A percentile compares a stretch with the other conserved stretches of the same genome.
These are phyloP conservation scores for Cinnamomum chago DNA, from an alignment of 164 flowering plant genomes.

Conservation along the genomic window DNA sequence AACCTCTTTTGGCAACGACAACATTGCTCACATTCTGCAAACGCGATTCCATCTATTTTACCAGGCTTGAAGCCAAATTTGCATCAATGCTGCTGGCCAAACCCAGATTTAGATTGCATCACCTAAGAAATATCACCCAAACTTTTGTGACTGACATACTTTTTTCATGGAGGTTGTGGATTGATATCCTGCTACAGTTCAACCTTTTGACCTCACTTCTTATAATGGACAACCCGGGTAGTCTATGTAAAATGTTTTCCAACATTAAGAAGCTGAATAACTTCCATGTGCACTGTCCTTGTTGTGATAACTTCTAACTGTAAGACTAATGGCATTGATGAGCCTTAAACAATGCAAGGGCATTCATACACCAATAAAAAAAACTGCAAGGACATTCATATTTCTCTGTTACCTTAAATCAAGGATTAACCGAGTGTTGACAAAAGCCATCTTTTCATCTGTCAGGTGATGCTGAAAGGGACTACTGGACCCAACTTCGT, in stretches of 20 bases:
- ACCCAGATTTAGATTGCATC: too few species aligned
- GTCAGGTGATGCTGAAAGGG: slow-evolving; percentile 14
- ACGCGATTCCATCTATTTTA: neutral
- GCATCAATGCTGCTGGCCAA: too few species aligned
- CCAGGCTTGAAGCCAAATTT: neutral
- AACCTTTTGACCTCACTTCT: too few species aligned
- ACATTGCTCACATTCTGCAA: neutral
- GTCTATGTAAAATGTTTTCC: neutral
- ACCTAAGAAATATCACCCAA: too few species aligned
- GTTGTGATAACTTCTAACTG: neutral
- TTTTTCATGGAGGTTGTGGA: too few species aligned
- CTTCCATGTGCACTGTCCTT: neutral
- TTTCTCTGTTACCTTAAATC: neutral
- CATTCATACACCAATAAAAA: neutral
- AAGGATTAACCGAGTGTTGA: neutral
- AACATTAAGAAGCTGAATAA: neutral
- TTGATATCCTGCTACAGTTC: too few species aligned
- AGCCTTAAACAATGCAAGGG: neutral
- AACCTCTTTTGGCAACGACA: neutral
- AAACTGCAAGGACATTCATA: neutral
- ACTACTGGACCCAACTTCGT: slow-evolving; percentile 13
- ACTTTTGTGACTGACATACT: too few species aligned
- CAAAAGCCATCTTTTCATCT: neutral
- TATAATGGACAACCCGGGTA: too few species aligned
- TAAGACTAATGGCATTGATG: neutral